phyloP scores from a whole-genome alignment of 345 rosid species.

The Viola odorata region DNA sequence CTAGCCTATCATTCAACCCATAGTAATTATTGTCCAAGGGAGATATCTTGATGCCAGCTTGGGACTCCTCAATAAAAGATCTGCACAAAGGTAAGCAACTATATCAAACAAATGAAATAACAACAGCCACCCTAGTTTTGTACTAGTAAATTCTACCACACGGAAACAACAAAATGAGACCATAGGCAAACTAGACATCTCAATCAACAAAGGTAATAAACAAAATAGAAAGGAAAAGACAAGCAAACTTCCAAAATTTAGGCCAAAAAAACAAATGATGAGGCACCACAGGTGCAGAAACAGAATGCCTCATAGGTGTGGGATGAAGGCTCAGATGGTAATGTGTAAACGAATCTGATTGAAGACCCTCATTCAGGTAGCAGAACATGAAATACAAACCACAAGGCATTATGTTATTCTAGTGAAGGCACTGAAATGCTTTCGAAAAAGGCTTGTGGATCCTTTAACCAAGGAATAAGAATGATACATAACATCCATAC shows the following conservation, averaged over 20 bases:
- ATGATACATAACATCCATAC: not conserved
- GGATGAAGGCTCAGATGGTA: not conserved
- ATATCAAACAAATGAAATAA: not conserved
- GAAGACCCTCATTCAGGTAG: not conserved
- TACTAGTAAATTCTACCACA: too few species aligned
- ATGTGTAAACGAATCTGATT: not conserved
- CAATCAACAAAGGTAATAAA: not conserved
- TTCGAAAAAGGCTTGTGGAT: not conserved
- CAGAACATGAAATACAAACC: not conserved
- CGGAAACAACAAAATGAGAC: too few species aligned
- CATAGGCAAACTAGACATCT: too few species aligned
- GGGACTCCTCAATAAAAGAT: constrained; percentile 95
- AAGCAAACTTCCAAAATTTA: not conserved
- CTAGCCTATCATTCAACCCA: constrained; percentile 92
- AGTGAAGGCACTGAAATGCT: too few species aligned
- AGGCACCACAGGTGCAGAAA: not conserved
- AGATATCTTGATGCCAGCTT: constrained; percentile 92
- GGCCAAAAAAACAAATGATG: not conserved
- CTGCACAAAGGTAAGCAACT: constrained; percentile 32
- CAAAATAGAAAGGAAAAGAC: not conserved
- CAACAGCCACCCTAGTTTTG: too few species aligned
- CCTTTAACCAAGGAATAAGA: not conserved
- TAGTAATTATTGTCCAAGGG: constrained; percentile 78
- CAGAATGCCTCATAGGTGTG: not conserved
- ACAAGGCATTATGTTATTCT: too few species aligned